These are phyloP conservation scores for Geotrichum cucujoidarum DNA, from an alignment of 1,139 yeast genomes.

Conservation along the genomic window DNA sequence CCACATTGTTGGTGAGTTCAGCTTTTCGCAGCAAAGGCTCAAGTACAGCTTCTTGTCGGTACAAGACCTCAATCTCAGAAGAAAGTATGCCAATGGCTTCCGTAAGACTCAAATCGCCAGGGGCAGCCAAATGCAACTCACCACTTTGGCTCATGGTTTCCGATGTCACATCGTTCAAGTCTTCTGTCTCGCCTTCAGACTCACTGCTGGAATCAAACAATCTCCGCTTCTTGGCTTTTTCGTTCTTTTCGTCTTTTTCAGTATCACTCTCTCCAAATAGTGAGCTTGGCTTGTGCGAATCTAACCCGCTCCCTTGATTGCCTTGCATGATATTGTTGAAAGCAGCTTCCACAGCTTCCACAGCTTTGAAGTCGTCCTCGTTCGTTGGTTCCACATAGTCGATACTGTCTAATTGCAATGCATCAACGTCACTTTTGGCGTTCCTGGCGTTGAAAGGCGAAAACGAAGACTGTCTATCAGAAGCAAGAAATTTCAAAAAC, in stretches of 20 bases:
- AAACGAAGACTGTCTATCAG: conserved; percentile 1
- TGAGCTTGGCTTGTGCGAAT: neutral
- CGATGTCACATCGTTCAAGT: too few species aligned
- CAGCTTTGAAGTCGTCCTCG: conserved; percentile 15
- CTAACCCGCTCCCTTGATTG: conserved; percentile 20
- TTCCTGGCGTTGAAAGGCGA: neutral
- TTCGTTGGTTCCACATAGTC: conserved; percentile 13
- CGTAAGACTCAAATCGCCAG: conserved; percentile 61
- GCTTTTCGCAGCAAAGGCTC: conserved; percentile 71
- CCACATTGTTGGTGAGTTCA: conserved; percentile 68
- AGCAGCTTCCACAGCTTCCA: conserved; percentile 63
- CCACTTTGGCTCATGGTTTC: conserved; percentile 9
- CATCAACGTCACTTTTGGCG: conserved; percentile 13
- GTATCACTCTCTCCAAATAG: conserved; percentile 23
- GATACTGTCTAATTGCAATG: conserved; percentile 15
- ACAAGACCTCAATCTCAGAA: conserved; percentile 55
- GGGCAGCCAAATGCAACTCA: conserved; percentile 49
- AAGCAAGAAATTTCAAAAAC: conserved; percentile 16
- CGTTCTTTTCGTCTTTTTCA: conserved; percentile 12
- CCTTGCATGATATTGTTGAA: conserved; percentile 53
- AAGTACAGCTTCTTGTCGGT: conserved; percentile 59
- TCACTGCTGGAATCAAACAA: conserved; percentile 14
- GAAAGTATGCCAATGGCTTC: conserved; percentile 59
- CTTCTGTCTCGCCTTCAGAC: conserved; percentile 3
- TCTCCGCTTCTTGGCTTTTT: conserved; percentile 4